phyloP scores from a whole-genome alignment of 2,329 filamentous ascomycete species.

The Penicillium sp. region DNA sequence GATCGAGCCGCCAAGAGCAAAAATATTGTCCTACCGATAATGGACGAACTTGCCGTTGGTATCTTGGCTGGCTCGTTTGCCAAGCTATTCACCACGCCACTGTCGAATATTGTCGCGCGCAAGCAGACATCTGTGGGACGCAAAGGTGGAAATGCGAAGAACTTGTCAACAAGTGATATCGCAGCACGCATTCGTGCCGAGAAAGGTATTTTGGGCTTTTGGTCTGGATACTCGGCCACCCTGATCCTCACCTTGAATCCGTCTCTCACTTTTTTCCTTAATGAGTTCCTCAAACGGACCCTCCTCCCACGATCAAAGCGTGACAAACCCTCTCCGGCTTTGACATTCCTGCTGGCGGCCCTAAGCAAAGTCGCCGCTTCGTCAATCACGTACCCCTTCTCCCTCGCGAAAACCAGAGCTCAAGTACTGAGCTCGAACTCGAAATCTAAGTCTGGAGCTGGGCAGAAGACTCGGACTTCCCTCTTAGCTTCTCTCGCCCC shows the following conservation, averaged over 20 bases:
- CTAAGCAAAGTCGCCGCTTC: conserved; percentile 75
- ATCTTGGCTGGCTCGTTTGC: conserved; percentile 68
- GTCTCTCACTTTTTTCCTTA: conserved; percentile 79
- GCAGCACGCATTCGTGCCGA: conserved; percentile 63
- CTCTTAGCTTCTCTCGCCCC: conserved; percentile 24
- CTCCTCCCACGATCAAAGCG: conserved; percentile 56
- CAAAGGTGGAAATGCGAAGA: conserved; percentile 9
- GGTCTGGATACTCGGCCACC: conserved; percentile 82
- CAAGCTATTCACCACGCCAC: conserved; percentile 73
- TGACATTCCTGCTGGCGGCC: conserved; percentile 68
- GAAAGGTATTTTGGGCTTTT: conserved; percentile 72
- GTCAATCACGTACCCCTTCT: conserved; percentile 78
- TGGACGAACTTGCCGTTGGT: conserved; percentile 73
- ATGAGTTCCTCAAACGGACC: conserved; percentile 65
- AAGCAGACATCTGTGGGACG: conserved; percentile 65
- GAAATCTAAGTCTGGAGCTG: conserved; percentile 24
- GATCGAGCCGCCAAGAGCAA: conserved; percentile 23
- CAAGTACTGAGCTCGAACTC: conserved; percentile 52
- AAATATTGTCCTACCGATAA: conserved; percentile 51
- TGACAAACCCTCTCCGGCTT: conserved; percentile 51
- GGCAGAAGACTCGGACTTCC: conserved; percentile 16
- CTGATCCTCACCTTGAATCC: conserved; percentile 81
- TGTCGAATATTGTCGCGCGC: conserved; percentile 77
- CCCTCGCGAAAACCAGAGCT: conserved; percentile 75
- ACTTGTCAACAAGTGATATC: conserved; percentile 54